Conservation (phyloP, 2,329 filamentous ascomycete genomes). For the Cadophora gregata region DNA sequence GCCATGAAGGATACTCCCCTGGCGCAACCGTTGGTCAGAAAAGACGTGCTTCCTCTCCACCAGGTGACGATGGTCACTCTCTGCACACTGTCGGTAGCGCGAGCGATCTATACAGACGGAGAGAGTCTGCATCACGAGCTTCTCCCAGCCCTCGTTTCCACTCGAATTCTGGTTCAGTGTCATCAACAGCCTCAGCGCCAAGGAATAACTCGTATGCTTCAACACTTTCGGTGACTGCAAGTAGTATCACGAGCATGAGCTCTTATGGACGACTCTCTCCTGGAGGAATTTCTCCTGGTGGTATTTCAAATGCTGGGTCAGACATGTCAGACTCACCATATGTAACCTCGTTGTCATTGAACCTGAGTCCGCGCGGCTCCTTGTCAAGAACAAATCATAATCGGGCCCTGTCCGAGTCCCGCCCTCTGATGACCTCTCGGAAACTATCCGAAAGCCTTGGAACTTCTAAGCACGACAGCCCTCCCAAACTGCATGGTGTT, state of each 20-base stretch:
- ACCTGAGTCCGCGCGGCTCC: slow-evolving; percentile 47
- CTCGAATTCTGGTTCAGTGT: slow-evolving; percentile 64
- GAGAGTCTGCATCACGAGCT: slow-evolving; percentile 58
- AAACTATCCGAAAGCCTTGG: slow-evolving; percentile 53
- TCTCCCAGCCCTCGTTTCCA: slow-evolving; percentile 61
- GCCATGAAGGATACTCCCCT: slow-evolving; percentile 41
- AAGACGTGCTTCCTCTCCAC: slow-evolving; percentile 66
- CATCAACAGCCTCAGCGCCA: slow-evolving; percentile 67
- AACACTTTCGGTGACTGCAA: slow-evolving; percentile 62
- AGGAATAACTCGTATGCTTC: slow-evolving; percentile 68
- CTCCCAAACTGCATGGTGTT: slow-evolving; percentile 60
- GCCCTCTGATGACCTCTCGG: slow-evolving; percentile 47
- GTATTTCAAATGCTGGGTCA: slow-evolving; percentile 30
- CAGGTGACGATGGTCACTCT: slow-evolving; percentile 54
- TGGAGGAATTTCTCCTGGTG: slow-evolving; percentile 57
- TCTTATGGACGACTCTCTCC: slow-evolving; percentile 67
- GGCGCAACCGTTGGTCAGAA: slow-evolving; percentile 59
- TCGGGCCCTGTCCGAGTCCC: slow-evolving; percentile 47
- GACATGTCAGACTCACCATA: slow-evolving; percentile 58
- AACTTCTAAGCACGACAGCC: slow-evolving; percentile 51
- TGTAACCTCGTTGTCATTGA: slow-evolving; percentile 52
- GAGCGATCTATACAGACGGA: slow-evolving; percentile 44
- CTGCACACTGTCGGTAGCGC: slow-evolving; percentile 44
- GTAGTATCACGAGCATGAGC: slow-evolving; percentile 69
- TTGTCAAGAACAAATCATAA: slow-evolving; percentile 45